Conservation (phyloP, 768 basidiomycete genomes). For the Rhizopogon vesiculosus region DNA sequence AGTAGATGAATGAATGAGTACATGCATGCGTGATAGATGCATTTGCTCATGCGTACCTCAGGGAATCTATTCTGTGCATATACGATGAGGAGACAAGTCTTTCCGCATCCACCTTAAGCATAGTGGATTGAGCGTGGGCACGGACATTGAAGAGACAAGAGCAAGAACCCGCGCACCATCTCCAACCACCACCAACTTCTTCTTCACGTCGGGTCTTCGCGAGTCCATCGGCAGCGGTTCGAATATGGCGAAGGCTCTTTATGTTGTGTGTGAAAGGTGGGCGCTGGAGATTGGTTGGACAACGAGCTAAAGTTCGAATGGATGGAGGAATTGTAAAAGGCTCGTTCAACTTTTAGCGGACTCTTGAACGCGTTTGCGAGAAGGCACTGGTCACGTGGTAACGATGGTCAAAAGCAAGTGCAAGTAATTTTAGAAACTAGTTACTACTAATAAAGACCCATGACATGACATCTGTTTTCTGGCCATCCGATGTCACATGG, state of each 20-base stretch:
- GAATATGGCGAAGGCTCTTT: background rate
- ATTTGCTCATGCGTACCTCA: constrained; percentile 55
- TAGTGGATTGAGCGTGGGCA: constrained; percentile 20
- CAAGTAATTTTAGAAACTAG: no score
- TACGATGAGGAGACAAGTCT: constrained; percentile 94
- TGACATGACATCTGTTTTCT: constrained; percentile 41
- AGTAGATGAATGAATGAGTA: constrained; percentile 4
- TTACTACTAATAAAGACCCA: background rate
- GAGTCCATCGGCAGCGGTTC: constrained; percentile 18
- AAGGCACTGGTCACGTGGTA: background rate
- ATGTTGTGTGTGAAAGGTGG: no score
- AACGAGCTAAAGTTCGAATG: no score
- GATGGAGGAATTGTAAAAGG: no score
- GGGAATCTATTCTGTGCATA: constrained; percentile 97
- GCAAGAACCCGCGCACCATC: constrained; percentile 56
- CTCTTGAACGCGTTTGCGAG: background rate
- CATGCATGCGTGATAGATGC: constrained; percentile 1
- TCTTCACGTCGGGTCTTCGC: constrained; percentile 74
- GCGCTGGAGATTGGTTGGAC: no score
- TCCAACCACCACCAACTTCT: constrained; percentile 85
- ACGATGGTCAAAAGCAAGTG: background rate
- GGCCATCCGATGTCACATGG: constrained; percentile 48
- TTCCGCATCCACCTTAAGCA: constrained; percentile 72
- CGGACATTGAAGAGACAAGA: constrained; percentile 16
- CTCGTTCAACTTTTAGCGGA: no score